Base-by-base conservation (phyloP, 331 rosid species). In the Malus hybrid region DNA sequence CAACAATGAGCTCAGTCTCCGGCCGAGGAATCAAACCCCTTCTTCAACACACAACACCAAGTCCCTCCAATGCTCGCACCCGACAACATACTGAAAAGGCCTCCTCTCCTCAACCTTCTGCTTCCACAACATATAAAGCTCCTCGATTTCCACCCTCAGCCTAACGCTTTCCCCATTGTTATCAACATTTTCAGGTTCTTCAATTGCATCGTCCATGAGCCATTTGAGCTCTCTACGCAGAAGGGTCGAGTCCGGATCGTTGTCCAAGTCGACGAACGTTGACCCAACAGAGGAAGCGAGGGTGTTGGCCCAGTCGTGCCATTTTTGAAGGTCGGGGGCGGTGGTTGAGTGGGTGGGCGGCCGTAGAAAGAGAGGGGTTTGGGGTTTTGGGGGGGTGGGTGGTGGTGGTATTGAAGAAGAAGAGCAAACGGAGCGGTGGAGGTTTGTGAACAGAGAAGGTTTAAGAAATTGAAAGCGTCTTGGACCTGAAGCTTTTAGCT, bases 21-120 rank as follows among this genome's bases (percentile, higher is more conserved):
- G 98, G 97, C 72, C 98, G 83, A 0, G 97, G 98, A 83, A 91
- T 91, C 85, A 72, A 54, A 91, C 93, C 74, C 96, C 98, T 78
- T 91, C 98, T 78, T 88, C 82, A 59, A 93, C 88, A 24, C 24
- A 24, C 24, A 24, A 24, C 24, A 24, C 24, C 24, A 24, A 24
- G 24, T 24, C 24, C 24, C 93, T 87, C 98, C 98, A 93, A 67
- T 93, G 97, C 83, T 93, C 91, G 77, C 97, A 93, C 24, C 96
- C 97, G 19, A 91, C 98, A 62, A 93, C 70, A 76, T 91, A 91
- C 89, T 93, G 98, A 80, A 93, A 90, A 10, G 96, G 98, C 48
- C 84, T 87, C 75, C 97, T 85, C 77, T 87, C 88, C 72, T 84
- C 78, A 24, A 91, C 86, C 72, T 95, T 86, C 85, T 86, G 86